These are phyloP conservation scores for Lumnitzera racemosa DNA, from an alignment of 345 rosid species.

Conservation along the genomic window DNA sequence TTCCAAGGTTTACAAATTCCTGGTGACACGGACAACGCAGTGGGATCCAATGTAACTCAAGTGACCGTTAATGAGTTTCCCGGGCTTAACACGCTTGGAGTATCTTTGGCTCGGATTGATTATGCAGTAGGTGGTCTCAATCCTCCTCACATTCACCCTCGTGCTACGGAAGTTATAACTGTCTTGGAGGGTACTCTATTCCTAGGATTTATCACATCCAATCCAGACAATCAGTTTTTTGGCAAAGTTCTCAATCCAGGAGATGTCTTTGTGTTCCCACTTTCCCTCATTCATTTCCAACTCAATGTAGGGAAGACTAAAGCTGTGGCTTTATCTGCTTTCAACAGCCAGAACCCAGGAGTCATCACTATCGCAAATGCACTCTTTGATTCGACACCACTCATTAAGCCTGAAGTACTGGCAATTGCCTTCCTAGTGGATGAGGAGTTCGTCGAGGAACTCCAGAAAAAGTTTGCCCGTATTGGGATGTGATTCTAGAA, in stretches of 20 bases:
- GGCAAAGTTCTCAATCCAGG: slow-evolving; percentile 19
- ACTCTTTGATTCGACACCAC: slow-evolving; percentile 7
- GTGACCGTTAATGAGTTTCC: slow-evolving; percentile 4
- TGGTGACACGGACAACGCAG: slow-evolving; percentile 7
- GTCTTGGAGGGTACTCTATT: slow-evolving; percentile 28
- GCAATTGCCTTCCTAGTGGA: slow-evolving; percentile 12
- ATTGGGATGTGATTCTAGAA: no score
- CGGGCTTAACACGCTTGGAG: slow-evolving; percentile 20
- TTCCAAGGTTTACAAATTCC: slow-evolving; percentile 14
- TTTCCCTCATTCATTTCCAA: slow-evolving; percentile 26
- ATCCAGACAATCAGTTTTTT: slow-evolving; percentile 20
- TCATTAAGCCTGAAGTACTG: slow-evolving; percentile 10
- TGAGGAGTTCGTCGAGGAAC: slow-evolving; percentile 1
- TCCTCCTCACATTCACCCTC: slow-evolving; percentile 34
- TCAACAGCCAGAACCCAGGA: slow-evolving; percentile 19
- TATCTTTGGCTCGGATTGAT: slow-evolving; percentile 23
- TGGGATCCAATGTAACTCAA: slow-evolving; percentile 11
- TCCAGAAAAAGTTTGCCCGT: slow-evolving; percentile 1
- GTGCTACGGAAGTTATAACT: slow-evolving; percentile 19
- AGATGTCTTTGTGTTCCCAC: slow-evolving; percentile 21
- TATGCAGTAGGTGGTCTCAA: slow-evolving; percentile 12
- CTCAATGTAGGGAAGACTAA: slow-evolving; percentile 20
- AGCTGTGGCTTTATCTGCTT: slow-evolving; percentile 6
- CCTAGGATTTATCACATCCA: slow-evolving; percentile 34
- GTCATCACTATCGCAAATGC: slow-evolving; percentile 10